phyloP scores from a whole-genome alignment of 164 flowering plant genomes.

The Liquidambar formosana region DNA sequence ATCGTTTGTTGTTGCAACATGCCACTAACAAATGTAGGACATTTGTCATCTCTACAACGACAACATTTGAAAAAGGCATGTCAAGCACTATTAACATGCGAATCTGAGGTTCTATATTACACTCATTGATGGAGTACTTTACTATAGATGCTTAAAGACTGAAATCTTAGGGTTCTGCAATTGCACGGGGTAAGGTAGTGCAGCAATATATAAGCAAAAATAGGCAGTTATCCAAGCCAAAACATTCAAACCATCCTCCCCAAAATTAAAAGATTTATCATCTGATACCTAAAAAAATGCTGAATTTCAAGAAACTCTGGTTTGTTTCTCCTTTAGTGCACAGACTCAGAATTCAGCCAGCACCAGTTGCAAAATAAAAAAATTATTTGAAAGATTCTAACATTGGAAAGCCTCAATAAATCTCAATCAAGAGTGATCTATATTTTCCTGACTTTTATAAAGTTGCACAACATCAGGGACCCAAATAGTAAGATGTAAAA shows the following conservation, averaged over 20 bases:
- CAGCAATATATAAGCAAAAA: background rate
- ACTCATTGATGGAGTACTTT: background rate
- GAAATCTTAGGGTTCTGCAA: background rate
- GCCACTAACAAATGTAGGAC: background rate
- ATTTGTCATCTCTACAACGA: background rate
- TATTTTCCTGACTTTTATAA: too few relatives aligned
- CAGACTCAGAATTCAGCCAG: background rate
- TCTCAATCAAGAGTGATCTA: too few relatives aligned
- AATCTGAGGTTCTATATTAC: background rate
- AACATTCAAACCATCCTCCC: too few relatives aligned
- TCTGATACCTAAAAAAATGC: too few relatives aligned
- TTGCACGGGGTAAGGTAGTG: background rate
- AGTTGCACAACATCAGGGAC: too few relatives aligned
- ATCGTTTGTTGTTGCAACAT: background rate
- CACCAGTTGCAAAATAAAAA: background rate
- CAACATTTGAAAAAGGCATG: background rate
- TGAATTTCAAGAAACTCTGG: background rate
- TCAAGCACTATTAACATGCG: background rate
- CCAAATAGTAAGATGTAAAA: too few relatives aligned
- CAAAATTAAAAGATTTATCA: too few relatives aligned
- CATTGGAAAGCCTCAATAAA: too few relatives aligned
- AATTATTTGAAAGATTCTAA: background rate
- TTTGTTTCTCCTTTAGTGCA: background rate
- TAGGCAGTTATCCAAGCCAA: too few relatives aligned
- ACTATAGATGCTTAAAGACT: background rate